Evolutionary conservation across 768 basidiomycete genomes (phyloP).

Genomic region (Boletus sp.): DNA sequence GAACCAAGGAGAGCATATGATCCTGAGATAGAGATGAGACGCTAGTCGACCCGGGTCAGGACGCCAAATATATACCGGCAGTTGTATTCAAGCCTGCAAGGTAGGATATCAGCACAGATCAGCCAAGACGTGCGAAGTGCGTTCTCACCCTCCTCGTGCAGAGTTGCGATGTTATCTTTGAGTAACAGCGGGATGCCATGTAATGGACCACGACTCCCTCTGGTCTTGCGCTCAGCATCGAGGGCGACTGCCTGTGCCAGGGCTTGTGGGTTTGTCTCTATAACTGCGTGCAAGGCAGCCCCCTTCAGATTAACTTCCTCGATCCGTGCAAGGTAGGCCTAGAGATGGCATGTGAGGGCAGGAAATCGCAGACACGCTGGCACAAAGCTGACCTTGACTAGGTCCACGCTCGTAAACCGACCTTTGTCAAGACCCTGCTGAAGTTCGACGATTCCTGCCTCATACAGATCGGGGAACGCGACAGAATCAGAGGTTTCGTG

Average conservation of each 20-base stretch:
- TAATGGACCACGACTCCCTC: conserved; percentile 44
- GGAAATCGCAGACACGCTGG: background rate
- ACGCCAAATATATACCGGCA: conserved; percentile 24
- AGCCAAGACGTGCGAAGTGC: background rate
- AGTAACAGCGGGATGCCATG: conserved; percentile 62
- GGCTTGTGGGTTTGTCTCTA: conserved; percentile 60
- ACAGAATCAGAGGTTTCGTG: background rate
- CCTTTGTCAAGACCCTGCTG: conserved; percentile 51
- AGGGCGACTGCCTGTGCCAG: conserved; percentile 49
- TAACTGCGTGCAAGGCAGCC: conserved; percentile 54
- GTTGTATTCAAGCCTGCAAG: conserved; percentile 39
- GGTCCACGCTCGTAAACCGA: conserved; percentile 58
- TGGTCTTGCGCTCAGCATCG: conserved; percentile 46
- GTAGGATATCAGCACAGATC: background rate
- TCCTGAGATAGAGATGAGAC: conserved; percentile 18
- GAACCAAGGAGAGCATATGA: conserved; percentile 38
- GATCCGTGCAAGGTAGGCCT: conserved; percentile 67
- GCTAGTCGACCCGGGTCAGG: background rate
- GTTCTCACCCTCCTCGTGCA: conserved; percentile 29
- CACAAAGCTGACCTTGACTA: conserved; percentile 48
- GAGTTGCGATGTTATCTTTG: conserved; percentile 45
- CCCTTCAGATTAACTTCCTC: conserved; percentile 65
- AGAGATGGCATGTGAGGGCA: background rate
- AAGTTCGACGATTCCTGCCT: conserved; percentile 56
- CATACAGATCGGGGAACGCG: conserved; percentile 57